phyloP scores from a whole-genome alignment of 1,139 yeast genomes.

The Hemisphaericaspora lyxosophila region DNA sequence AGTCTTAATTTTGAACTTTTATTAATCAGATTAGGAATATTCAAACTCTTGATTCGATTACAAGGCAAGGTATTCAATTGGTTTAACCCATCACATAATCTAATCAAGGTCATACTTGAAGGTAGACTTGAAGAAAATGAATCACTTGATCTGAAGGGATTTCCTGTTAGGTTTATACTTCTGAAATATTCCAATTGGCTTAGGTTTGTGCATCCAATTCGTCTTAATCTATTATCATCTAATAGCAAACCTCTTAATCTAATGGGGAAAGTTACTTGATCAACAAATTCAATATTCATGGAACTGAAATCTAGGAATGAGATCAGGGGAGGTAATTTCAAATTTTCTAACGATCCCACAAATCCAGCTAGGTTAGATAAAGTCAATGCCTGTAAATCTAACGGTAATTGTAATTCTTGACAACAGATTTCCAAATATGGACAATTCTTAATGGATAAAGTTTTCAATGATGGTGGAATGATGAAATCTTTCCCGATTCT shows the following conservation, averaged over 20 bases:
- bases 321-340: constrained; percentile 4
- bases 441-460: constrained; percentile 7
- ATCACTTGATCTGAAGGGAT: constrained; percentile 2
- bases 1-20: neutral
- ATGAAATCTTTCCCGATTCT: constrained; percentile 7
- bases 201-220: constrained; percentile 2
- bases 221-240: constrained; percentile 9
- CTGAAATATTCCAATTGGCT: constrained; percentile 1
- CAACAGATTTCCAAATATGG: constrained; percentile 7
- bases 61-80: constrained; percentile 5
- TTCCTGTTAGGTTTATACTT: constrained; percentile 6
- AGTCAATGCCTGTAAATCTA: constrained; percentile 2
- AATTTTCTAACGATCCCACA: constrained; percentile 1
- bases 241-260: constrained; percentile 5
- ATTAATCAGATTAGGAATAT: constrained; percentile 3
- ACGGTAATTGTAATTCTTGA: constrained; percentile 4
- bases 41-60: constrained; percentile 3
- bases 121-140: constrained; percentile 6
- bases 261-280: constrained; percentile 4
- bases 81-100: constrained; percentile 2
- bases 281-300: constrained; percentile 8
- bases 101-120: constrained; percentile 3
- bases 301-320: constrained; percentile 7
- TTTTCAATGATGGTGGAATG: constrained; percentile 5
- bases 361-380: constrained; percentile 8